Percentiles rank a stretch among this genome's conserved stretches.
These are phyloP conservation scores for Cladorrhinum sp. DNA, from an alignment of 2,329 filamentous ascomycete genomes.

Conservation along the genomic window DNA sequence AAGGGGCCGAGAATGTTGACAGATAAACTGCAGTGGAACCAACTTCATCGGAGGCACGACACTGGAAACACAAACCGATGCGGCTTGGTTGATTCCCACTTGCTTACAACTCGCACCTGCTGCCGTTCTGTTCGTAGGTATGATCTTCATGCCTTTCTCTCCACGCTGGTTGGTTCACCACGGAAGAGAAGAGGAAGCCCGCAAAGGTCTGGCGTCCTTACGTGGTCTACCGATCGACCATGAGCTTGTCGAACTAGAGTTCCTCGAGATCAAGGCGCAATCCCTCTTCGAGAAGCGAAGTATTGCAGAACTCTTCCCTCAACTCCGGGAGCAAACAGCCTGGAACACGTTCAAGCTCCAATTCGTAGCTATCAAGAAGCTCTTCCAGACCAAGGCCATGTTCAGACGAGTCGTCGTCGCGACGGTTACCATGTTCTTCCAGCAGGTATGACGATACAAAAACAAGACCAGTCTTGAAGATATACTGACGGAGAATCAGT, in stretches of 20 bases:
- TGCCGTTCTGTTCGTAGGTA: conserved; percentile 62
- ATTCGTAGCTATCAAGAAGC: conserved; percentile 62
- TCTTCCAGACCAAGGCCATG: conserved; percentile 65
- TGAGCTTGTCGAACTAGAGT: conserved; percentile 70
- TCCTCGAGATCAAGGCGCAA: conserved; percentile 79
- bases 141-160: conserved; percentile 77
- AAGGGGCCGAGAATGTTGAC: too few relatives aligned
- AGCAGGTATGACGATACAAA: conserved; percentile 45
- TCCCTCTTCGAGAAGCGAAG: conserved; percentile 73
- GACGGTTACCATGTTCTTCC: conserved; percentile 60
- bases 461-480: too few relatives aligned
- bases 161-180: conserved; percentile 74
- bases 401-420: conserved; percentile 64
- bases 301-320: conserved; percentile 64
- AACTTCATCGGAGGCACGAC: conserved; percentile 61
- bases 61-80: conserved; percentile 54
- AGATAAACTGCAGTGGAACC: conserved; percentile 45
- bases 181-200: conserved; percentile 65
- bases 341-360: conserved; percentile 67
- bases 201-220: conserved; percentile 59
- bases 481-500: conserved; percentile 30
- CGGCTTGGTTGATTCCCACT: conserved; percentile 72
- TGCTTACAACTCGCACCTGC: conserved; percentile 69
- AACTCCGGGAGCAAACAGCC: conserved; percentile 55
- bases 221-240: conserved; percentile 60